Percentiles rank a stretch among this genome's conserved stretches.
phyloP scores from a whole-genome alignment of 2,329 filamentous ascomycete genomes.

The Fusarium dlaminii region DNA sequence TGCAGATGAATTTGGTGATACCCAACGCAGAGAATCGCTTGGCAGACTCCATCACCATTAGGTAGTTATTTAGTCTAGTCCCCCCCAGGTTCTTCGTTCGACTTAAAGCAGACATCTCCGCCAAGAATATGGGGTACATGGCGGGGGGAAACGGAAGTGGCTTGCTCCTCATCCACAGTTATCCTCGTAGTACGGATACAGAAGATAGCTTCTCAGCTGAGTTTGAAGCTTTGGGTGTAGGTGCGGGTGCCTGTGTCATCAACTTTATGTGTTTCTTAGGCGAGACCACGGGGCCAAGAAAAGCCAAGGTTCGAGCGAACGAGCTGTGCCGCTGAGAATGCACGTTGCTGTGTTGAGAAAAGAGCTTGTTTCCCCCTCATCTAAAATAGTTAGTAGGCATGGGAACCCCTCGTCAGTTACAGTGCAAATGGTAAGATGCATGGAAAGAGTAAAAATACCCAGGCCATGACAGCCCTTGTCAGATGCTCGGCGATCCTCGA shows the following conservation, averaged over 20 bases:
- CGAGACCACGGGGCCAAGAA: background rate
- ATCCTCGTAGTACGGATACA: background rate
- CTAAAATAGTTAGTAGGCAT: background rate
- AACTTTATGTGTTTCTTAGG: background rate
- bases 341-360: conserved; percentile 10
- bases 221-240: background rate
- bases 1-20: conserved; percentile 8
- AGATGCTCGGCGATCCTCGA: conserved; percentile 1
- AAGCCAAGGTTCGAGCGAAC: conserved; percentile 1
- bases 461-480: background rate
- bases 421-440: conserved; percentile 21
- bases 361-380: conserved; percentile 30
- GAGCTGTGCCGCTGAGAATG: conserved; percentile 21
- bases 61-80: background rate
- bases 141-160: conserved; percentile 29
- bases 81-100: conserved; percentile 3
- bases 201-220: background rate
- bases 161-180: conserved; percentile 19
- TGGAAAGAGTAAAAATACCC: conserved; percentile 18
- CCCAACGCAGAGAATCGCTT: background rate
- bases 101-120: conserved; percentile 13
- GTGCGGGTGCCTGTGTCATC: background rate
- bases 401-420: conserved; percentile 9
- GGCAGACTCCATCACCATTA: conserved; percentile 8
- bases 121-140: conserved; percentile 35